Conservation (phyloP, 306 rosid genomes). For the Purshia tridentata region DNA sequence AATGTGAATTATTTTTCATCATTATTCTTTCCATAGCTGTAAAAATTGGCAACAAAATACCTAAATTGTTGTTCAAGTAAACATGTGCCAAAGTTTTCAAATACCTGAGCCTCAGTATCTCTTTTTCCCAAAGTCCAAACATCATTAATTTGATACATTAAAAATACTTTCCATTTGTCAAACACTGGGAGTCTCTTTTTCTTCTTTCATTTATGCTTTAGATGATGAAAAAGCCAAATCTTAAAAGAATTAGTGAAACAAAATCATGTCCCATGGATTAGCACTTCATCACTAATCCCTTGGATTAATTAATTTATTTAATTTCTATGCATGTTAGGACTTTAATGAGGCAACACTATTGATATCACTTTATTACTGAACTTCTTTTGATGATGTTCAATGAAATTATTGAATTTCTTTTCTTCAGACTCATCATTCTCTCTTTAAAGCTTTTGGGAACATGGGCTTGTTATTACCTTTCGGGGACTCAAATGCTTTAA, state of each 20-base stretch:
- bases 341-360: slow-evolving; percentile 36
- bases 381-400: slow-evolving; percentile 61
- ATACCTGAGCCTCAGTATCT: slow-evolving; percentile 23
- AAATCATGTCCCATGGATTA: slow-evolving; percentile 41
- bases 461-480: slow-evolving; percentile 69
- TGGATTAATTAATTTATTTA: not conserved
- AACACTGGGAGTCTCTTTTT: not conserved
- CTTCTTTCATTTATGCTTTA: slow-evolving; percentile 17
- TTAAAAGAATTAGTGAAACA: slow-evolving; percentile 46
- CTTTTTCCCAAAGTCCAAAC: slow-evolving; percentile 17
- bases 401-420: slow-evolving; percentile 53
- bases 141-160: slow-evolving; percentile 3
- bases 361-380: slow-evolving; percentile 47
- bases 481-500: slow-evolving; percentile 57
- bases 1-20: slow-evolving; percentile 3
- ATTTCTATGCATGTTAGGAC: slow-evolving; percentile 25
- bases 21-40: slow-evolving; percentile 20
- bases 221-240: slow-evolving; percentile 35
- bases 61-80: slow-evolving; percentile 46
- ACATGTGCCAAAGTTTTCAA: slow-evolving; percentile 28
- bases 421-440: slow-evolving; percentile 52
- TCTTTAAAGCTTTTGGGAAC: slow-evolving; percentile 72
- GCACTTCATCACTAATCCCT: slow-evolving; percentile 33
- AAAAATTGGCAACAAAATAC: slow-evolving; percentile 31
- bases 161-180: slow-evolving; percentile 11